A percentile compares a stretch with the other conserved stretches of the same genome.
These are phyloP conservation scores for Acer saccharum DNA, from an alignment of 345 rosid genomes.

Conservation along the genomic window DNA sequence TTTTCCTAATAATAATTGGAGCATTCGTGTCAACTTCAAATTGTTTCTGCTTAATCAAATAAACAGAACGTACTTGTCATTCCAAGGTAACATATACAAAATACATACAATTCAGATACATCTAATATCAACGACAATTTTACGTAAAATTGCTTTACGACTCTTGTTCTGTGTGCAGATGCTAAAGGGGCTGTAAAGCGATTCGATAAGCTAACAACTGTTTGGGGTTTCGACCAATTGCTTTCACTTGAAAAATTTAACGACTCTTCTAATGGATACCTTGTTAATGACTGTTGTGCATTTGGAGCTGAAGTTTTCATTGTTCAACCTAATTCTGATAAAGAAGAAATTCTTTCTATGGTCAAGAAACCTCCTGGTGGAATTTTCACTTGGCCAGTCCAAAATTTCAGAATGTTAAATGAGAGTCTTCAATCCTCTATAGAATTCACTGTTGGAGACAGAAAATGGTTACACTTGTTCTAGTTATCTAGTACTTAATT, in stretches of 20 bases:
- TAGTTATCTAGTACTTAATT: too few species aligned
- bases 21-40: too few species aligned
- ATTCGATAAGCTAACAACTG: constrained; percentile 2
- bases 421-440: constrained; percentile 17
- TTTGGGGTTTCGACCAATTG: constrained; percentile 25
- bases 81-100: too few species aligned
- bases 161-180: constrained; percentile 17
- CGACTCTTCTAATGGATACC: constrained; percentile 30
- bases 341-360: constrained; percentile 29
- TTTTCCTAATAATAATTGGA: too few species aligned
- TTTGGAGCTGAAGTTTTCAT: constrained; percentile 45
- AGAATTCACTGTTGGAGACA: constrained; percentile 27
- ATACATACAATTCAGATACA: too few species aligned
- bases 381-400: constrained; percentile 32
- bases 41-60: too few species aligned
- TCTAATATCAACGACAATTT: too few species aligned
- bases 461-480: constrained; percentile 31
- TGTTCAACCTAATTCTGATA: neutral
- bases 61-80: too few species aligned
- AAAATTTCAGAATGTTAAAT: constrained; percentile 27
- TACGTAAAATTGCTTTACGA: too few species aligned
- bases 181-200: constrained; percentile 26
- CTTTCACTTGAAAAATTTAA: constrained; percentile 26
- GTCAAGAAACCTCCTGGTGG: constrained; percentile 26
- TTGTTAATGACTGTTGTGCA: constrained; percentile 22